These are phyloP conservation scores for Saturnispora kantuleensis DNA, from an alignment of 805 yeast genomes.

Conservation along the genomic window DNA sequence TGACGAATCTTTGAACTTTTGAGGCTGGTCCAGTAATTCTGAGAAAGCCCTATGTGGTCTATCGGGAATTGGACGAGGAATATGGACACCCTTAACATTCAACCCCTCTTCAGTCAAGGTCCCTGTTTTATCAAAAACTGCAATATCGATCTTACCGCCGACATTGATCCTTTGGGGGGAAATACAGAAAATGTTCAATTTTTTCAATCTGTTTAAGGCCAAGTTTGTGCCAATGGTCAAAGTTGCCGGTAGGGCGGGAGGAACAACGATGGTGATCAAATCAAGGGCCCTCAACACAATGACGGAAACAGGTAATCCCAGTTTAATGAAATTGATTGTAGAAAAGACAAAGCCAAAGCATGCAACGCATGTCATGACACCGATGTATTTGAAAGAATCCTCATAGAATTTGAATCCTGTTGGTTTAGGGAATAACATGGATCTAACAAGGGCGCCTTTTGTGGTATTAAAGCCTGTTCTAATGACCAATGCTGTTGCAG, in stretches of 20 bases:
- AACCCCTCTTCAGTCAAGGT: constrained; percentile 95
- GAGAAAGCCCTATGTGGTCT: constrained; percentile 23
- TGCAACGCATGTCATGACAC: constrained; percentile 86
- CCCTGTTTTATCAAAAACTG: constrained; percentile 96
- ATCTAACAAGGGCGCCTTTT: constrained; percentile 85
- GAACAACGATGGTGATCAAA: constrained; percentile 91
- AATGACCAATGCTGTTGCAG: constrained; percentile 79
- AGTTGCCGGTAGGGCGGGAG: constrained; percentile 98
- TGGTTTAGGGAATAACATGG: constrained; percentile 96
- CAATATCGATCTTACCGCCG: constrained; percentile 87
- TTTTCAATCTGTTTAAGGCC: constrained; percentile 68
- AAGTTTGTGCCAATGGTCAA: constrained; percentile 93
- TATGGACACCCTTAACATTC: constrained; percentile 57
- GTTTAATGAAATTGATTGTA: constrained; percentile 67
- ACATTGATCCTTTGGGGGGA: constrained; percentile 91
- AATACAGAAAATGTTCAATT: constrained; percentile 70
- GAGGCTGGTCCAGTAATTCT: constrained; percentile 12
- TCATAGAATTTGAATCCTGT: constrained; percentile 85
- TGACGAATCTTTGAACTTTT: constrained; percentile 19
- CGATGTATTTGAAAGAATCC: constrained; percentile 93
- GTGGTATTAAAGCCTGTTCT: constrained; percentile 93
- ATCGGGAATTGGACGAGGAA: constrained; percentile 27
- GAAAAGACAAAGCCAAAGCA: constrained; percentile 74
- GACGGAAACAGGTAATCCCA: constrained; percentile 58
- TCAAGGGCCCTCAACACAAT: constrained; percentile 88